Evolutionary conservation across 1,284 basidiomycete genomes (phyloP).

Genomic region (Microbotryomycetes sp.): DNA sequence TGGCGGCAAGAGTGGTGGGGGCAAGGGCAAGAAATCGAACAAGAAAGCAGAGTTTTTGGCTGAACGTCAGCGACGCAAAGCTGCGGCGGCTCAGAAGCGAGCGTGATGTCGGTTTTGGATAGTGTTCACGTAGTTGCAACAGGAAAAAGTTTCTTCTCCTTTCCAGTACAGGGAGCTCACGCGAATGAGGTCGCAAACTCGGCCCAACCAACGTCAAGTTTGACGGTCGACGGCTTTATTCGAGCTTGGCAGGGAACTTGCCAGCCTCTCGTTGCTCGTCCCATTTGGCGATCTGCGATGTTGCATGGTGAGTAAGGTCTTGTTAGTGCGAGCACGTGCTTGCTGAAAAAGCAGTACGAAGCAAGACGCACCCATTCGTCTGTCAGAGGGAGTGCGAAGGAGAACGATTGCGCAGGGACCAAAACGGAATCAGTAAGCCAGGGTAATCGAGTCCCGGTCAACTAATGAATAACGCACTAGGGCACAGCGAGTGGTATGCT

Average conservation of each 20-base stretch:
- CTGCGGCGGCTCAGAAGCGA: background rate
- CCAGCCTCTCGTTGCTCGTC: constrained; percentile 88
- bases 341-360: constrained; percentile 2
- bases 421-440: background rate
- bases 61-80: background rate
- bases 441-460: background rate
- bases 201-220: too few species aligned
- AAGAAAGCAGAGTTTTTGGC: background rate
- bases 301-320: background rate
- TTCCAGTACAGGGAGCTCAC: too few species aligned
- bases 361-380: constrained; percentile 69
- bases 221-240: too few species aligned
- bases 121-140: too few species aligned
- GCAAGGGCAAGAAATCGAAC: too few species aligned
- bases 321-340: constrained; percentile 10
- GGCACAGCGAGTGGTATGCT: constrained; percentile 94
- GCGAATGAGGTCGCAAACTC: too few species aligned
- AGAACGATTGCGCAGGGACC: too few species aligned
- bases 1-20: background rate
- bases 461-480: constrained; percentile 62
- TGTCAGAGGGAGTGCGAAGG: constrained; percentile 40
- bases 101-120: too few species aligned
- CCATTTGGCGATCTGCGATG: constrained; percentile 65
- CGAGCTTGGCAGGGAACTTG: constrained; percentile 66
- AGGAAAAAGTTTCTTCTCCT: too few species aligned